Percentiles rank a stretch among this genome's conserved stretches.
Evolutionary conservation across 2,329 filamentous ascomycete genomes (phyloP).

Genomic region (Arthrobotrys pseudoclavata): DNA sequence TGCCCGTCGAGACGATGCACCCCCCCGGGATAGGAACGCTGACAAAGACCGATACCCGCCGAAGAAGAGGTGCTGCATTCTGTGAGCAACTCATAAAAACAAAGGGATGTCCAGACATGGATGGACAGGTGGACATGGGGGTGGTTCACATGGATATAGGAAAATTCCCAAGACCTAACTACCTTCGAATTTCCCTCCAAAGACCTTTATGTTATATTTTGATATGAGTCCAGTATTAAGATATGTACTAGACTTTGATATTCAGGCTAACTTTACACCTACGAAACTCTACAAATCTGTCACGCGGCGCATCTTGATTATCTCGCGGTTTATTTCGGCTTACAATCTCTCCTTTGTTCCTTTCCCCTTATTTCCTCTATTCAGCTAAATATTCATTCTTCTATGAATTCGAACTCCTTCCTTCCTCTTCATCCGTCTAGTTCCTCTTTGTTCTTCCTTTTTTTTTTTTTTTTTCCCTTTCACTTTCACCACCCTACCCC

Average conservation of each 20-base stretch:
- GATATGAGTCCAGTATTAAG: conserved; percentile 47
- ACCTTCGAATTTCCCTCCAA: conserved; percentile 22
- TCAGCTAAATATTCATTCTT: conserved; percentile 28
- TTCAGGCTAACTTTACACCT: conserved; percentile 39
- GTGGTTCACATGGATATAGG: conserved; percentile 19
- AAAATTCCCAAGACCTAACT: conserved; percentile 13
- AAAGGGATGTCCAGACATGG: not conserved
- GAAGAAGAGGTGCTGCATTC: conserved; percentile 56
- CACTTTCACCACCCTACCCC: conserved; percentile 23
- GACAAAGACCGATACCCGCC: conserved; percentile 42
- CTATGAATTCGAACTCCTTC: conserved; percentile 12
- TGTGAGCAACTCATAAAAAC: conserved; percentile 40
- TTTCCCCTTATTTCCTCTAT: conserved; percentile 1
- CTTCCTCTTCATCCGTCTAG: conserved; percentile 13
- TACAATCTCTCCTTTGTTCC: conserved; percentile 31
- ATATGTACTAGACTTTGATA: conserved; percentile 58
- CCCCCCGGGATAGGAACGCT: conserved; percentile 38
- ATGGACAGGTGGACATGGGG: conserved; percentile 11
- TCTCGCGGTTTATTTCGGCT: conserved; percentile 37
- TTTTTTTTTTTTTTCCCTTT: conserved; percentile 17
- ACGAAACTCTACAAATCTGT: conserved; percentile 57
- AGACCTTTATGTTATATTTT: conserved; percentile 53
- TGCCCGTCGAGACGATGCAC: conserved; percentile 44
- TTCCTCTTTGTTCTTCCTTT: conserved; percentile 25
- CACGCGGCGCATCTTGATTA: conserved; percentile 52